A percentile compares a stretch with the other conserved stretches of the same genome.
phyloP scores from a whole-genome alignment of 768 basidiomycete genomes.

The Phaffia tasmanica region DNA sequence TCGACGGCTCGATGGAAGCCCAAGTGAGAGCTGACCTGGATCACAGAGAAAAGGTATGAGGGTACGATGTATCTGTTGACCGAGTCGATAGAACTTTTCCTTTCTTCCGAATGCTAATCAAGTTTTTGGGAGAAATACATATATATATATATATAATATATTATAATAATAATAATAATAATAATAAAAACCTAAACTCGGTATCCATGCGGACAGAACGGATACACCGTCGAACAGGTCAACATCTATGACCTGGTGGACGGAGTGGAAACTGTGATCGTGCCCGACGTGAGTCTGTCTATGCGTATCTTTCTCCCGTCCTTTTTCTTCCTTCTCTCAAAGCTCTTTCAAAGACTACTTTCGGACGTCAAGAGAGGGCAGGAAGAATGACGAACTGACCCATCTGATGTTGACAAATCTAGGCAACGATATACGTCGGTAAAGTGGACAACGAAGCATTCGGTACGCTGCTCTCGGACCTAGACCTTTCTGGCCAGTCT shows the following conservation, averaged over 20 bases:
- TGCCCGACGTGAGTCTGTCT: slow-evolving; percentile 34
- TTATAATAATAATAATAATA: no score
- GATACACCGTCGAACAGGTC: slow-evolving; percentile 71
- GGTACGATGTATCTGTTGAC: not conserved
- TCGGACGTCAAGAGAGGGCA: slow-evolving; percentile 9
- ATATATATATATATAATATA: no score
- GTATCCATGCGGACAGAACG: no score
- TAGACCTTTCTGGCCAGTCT: not conserved
- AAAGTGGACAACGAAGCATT: slow-evolving; percentile 79
- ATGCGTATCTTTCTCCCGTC: slow-evolving; percentile 6
- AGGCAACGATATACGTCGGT: slow-evolving; percentile 65
- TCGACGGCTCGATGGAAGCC: slow-evolving; percentile 60
- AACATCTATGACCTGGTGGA: slow-evolving; percentile 57
- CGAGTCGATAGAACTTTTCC: slow-evolving; percentile 9
- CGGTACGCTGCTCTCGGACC: slow-evolving; percentile 44
- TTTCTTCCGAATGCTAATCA: no score
- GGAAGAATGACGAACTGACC: slow-evolving; percentile 4
- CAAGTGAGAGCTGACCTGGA: slow-evolving; percentile 79
- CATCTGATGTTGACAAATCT: not conserved
- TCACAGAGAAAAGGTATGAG: slow-evolving; percentile 65
- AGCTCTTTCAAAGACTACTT: not conserved
- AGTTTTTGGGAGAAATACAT: no score
- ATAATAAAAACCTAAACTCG: no score
- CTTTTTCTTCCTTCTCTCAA: not conserved
- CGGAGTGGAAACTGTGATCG: slow-evolving; percentile 48